Percentiles rank a stretch among this genome's conserved stretches.
Evolutionary conservation across 768 basidiomycete genomes (phyloP).

Genomic region (Phylloporus rhodoxanthus): DNA sequence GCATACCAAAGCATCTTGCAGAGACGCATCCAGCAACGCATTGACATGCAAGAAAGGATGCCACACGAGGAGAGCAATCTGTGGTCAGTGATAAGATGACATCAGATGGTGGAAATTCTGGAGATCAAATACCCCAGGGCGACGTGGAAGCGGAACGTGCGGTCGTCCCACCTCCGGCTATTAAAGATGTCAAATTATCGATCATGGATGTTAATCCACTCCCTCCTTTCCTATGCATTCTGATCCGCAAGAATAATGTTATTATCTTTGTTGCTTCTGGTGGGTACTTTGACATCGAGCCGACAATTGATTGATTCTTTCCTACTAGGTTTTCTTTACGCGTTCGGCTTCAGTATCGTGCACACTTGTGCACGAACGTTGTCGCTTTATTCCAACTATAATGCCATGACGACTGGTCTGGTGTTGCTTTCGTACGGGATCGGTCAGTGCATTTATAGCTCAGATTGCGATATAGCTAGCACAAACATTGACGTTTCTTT

Average conservation of each 20-base stretch:
- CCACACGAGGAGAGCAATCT: slow-evolving; percentile 2
- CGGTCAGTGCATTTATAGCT: slow-evolving; percentile 35
- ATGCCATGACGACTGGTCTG: slow-evolving; percentile 71
- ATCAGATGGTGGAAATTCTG: background rate
- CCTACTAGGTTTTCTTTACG: slow-evolving; percentile 62
- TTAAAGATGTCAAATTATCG: slow-evolving; percentile 47
- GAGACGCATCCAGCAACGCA: slow-evolving; percentile 31
- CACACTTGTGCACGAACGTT: slow-evolving; percentile 78
- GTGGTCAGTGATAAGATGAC: slow-evolving; percentile 6
- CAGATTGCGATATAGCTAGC: background rate
- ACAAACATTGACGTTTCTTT: background rate
- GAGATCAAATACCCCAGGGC: slow-evolving; percentile 8
- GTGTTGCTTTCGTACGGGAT: slow-evolving; percentile 71
- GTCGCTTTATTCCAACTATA: slow-evolving; percentile 56
- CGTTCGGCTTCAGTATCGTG: slow-evolving; percentile 59
- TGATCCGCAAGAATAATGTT: slow-evolving; percentile 63
- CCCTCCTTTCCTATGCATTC: slow-evolving; percentile 50
- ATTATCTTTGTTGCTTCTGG: slow-evolving; percentile 41
- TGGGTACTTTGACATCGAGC: slow-evolving; percentile 13
- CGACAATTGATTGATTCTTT: background rate
- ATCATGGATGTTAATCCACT: slow-evolving; percentile 70
- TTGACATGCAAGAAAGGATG: slow-evolving; percentile 12
- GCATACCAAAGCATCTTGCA: slow-evolving; percentile 67
- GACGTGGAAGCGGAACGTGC: slow-evolving; percentile 23
- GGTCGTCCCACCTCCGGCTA: slow-evolving; percentile 5